Base-by-base conservation (phyloP, 495 filamentous ascomycete species). In the Parachaetomium inaequale region DNA sequence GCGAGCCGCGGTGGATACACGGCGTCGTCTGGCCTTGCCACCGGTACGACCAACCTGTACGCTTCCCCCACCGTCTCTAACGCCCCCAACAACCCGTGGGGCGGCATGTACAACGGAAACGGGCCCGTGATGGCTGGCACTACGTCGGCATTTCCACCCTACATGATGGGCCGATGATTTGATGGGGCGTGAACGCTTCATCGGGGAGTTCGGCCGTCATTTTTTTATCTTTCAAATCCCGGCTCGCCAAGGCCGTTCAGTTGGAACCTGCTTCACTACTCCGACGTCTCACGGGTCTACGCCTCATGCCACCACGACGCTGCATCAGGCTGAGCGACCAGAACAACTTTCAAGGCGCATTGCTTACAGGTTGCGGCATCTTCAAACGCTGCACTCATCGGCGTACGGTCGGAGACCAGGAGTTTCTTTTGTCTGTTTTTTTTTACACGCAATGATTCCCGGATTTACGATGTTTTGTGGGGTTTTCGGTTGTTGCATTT, bases 1-100 rank as follows among this genome's bases (percentile, higher is more conserved):
- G 74, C 81, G 52, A 72, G 70, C 63, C 74, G 80, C 6, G 52
- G 64, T 50, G 75, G 29, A 42, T 68, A 67, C 67, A 73, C 63
- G 34, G 65, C 51, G 47, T 66, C 66, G 56, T 62, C 66, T 2
- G 62, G 55, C 28, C 51, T 69, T 7, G 62, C 47, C 17, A 57
- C 40, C 11, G 64, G 67, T 23, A 32, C 45, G 12, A 43, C 23
- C 19, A 69, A 63, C 28, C 32, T 54, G 25, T 71, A 70, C 58
- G 47, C 23, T 11, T 63, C 66, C 1, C 62, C 68, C 5, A 52
- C 64, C n/a, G 66, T 62, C n/a, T 42, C 68, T 2, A 58, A 23
- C 32, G 17, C 64, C 11, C 53, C 51, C n/a, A 66, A 29, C 61
- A 72, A 66, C 34, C 59, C 62, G 11, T 74, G 72, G 71, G 65